These are phyloP conservation scores for Rauvolfia tetraphylla DNA, from an alignment of 257 asterid species.

Conservation along the genomic window DNA sequence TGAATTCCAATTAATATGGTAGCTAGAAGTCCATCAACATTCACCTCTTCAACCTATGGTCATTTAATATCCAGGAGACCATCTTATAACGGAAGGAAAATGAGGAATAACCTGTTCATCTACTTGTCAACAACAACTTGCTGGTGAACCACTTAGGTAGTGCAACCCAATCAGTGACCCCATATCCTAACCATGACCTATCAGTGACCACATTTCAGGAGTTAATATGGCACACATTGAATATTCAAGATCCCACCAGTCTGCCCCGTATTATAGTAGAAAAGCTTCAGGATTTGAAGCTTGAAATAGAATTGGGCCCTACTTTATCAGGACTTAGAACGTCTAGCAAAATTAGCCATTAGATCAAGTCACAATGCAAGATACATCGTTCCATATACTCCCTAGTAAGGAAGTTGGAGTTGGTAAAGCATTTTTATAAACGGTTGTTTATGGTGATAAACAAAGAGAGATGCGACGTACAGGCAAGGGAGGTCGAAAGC, in stretches of 20 bases:
- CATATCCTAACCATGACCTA: constrained; percentile 24
- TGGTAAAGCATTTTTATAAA: not conserved
- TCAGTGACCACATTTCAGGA: constrained; percentile 10
- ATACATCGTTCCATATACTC: no score
- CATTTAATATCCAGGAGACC: constrained; percentile 29
- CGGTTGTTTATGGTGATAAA: not conserved
- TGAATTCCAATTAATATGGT: constrained; percentile 33
- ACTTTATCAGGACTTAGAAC: no score
- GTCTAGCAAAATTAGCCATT: not conserved
- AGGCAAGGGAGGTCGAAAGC: constrained; percentile 71
- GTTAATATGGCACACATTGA: constrained; percentile 8
- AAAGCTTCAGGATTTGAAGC: not conserved
- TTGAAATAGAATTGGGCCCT: not conserved
- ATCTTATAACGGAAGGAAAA: not conserved
- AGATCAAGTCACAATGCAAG: not conserved
- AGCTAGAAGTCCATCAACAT: constrained; percentile 34
- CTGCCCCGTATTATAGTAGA: not conserved
- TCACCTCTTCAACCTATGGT: constrained; percentile 23
- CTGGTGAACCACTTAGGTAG: constrained; percentile 39
- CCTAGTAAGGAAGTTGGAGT: not conserved
- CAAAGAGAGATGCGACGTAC: constrained; percentile 37
- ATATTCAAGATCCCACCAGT: constrained; percentile 15
- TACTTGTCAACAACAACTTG: constrained; percentile 17
- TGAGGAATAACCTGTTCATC: not conserved
- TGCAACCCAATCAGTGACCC: constrained; percentile 41